Conservation (phyloP, 495 filamentous ascomycete genomes). For the Cairneyella variabilis region DNA sequence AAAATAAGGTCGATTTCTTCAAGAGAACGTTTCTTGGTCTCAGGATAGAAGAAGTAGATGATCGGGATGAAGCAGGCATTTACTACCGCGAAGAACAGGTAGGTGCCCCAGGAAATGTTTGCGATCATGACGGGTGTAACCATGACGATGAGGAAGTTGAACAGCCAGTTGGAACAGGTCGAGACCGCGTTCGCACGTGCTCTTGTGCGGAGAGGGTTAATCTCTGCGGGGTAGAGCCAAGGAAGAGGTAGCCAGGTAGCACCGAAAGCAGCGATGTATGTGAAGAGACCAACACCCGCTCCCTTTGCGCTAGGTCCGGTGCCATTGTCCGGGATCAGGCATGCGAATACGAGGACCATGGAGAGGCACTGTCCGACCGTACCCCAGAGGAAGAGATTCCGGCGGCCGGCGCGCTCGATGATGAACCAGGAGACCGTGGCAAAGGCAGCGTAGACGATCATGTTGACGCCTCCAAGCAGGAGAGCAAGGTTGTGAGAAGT, state of each 20-base stretch:
- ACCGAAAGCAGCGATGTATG: slow-evolving; percentile 74
- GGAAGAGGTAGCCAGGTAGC: slow-evolving; percentile 71
- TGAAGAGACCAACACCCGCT: slow-evolving; percentile 73
- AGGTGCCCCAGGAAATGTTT: slow-evolving; percentile 69
- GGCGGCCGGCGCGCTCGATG: slow-evolving; percentile 68
- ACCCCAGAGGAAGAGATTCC: slow-evolving; percentile 68
- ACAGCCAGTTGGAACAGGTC: slow-evolving; percentile 76
- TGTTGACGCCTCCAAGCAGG: slow-evolving; percentile 74
- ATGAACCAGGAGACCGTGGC: slow-evolving; percentile 78
- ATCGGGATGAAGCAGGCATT: slow-evolving; percentile 69
- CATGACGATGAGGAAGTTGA: slow-evolving; percentile 81
- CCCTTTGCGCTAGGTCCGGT: slow-evolving; percentile 53
- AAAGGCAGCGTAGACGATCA: slow-evolving; percentile 75
- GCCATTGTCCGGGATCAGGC: slow-evolving; percentile 53
- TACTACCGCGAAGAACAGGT: slow-evolving; percentile 71
- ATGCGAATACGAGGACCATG: slow-evolving; percentile 75
- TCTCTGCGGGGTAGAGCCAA: slow-evolving; percentile 66
- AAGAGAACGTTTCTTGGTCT: slow-evolving; percentile 64
- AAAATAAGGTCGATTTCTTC: slow-evolving; percentile 83
- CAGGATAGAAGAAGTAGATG: slow-evolving; percentile 76
- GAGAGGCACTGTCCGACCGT: slow-evolving; percentile 63
- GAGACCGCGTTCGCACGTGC: slow-evolving; percentile 72
- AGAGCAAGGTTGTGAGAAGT: slow-evolving; percentile 57
- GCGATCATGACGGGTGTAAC: slow-evolving; percentile 70
- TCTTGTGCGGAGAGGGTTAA: slow-evolving; percentile 72